phyloP scores from a whole-genome alignment of 108 stramenopile genomes.

The Cyclostephanos tholiformis region DNA sequence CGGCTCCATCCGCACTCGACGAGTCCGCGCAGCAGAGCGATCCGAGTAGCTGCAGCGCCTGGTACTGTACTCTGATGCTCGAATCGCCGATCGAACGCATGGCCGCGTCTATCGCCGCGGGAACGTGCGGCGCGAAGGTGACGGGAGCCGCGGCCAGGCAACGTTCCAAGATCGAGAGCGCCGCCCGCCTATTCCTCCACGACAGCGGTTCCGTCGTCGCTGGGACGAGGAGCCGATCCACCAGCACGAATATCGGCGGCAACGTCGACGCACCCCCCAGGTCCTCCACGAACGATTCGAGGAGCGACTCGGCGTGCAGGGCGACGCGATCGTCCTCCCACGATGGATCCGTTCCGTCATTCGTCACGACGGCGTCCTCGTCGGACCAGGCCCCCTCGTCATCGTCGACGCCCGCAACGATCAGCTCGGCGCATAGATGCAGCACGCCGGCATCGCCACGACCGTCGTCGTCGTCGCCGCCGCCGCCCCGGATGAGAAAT shows the following conservation, averaged over 20 bases:
- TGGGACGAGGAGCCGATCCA: conserved; percentile 33
- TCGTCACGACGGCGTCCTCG: conserved; percentile 53
- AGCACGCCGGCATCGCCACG: conserved; percentile 28
- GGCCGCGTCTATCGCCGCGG: conserved; percentile 58
- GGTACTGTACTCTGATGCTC: conserved; percentile 60
- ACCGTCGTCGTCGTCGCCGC: conserved; percentile 2
- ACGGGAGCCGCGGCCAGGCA: conserved; percentile 66
- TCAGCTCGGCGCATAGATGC: conserved; percentile 34
- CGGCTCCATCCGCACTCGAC: conserved; percentile 29
- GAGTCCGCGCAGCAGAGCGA: conserved; percentile 50
- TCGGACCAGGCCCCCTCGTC: conserved; percentile 56
- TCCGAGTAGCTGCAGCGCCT: conserved; percentile 71
- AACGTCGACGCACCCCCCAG: conserved; percentile 56
- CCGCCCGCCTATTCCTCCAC: conserved; percentile 56
- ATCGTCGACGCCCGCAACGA: conserved; percentile 44
- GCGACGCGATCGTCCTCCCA: conserved; percentile 63
- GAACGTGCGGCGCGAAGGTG: conserved; percentile 56
- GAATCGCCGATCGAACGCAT: conserved; percentile 33
- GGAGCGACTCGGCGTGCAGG: conserved; percentile 53
- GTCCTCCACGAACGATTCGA: conserved; percentile 60
- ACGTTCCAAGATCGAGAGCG: conserved; percentile 59
- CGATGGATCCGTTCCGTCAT: conserved; percentile 30
- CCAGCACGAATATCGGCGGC: conserved; percentile 51
- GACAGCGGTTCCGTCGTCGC: conserved; percentile 10
- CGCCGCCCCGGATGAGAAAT: conserved; percentile 45